Evolutionary conservation across 1,139 yeast genomes (phyloP).

Genomic region (Lodderomyces margitis): DNA sequence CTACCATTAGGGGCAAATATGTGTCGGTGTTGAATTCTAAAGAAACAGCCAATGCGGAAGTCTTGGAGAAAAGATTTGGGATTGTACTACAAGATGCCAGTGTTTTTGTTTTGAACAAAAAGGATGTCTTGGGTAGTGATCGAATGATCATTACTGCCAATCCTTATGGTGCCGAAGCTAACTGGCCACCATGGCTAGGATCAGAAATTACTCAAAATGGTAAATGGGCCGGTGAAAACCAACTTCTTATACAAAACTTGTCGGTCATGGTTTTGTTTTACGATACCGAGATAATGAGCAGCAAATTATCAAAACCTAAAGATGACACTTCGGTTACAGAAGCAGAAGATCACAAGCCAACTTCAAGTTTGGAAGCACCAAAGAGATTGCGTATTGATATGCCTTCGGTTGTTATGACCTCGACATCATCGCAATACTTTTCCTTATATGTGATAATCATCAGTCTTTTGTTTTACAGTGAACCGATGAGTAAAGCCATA

Average conservation of each 20-base stretch:
- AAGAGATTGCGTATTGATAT: slow-evolving; percentile 35
- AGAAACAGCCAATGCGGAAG: slow-evolving; percentile 24
- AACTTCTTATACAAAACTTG: slow-evolving; percentile 37
- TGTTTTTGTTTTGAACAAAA: slow-evolving; percentile 38
- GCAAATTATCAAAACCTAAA: slow-evolving; percentile 14
- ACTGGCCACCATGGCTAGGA: slow-evolving; percentile 52
- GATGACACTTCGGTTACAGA: slow-evolving; percentile 10
- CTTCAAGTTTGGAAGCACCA: slow-evolving; percentile 12
- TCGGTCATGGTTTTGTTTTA: slow-evolving; percentile 38
- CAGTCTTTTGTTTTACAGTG: slow-evolving; percentile 40
- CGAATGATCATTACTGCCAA: slow-evolving; percentile 19
- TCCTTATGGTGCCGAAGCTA: slow-evolving; percentile 37
- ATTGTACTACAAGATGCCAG: slow-evolving; percentile 38
- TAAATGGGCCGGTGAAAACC: slow-evolving; percentile 34
- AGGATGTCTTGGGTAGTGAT: slow-evolving; percentile 11
- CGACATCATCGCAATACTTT: slow-evolving; percentile 45
- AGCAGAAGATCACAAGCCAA: slow-evolving; percentile 8
- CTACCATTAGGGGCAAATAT: slow-evolving; percentile 39
- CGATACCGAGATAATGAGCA: slow-evolving; percentile 30
- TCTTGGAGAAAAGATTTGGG: slow-evolving; percentile 39
- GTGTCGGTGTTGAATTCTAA: slow-evolving; percentile 34
- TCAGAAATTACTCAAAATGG: slow-evolving; percentile 42
- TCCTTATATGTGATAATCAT: slow-evolving; percentile 36
- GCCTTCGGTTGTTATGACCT: slow-evolving; percentile 39
- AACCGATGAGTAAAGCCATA: slow-evolving; percentile 38